Evolutionary conservation across 2,329 filamentous ascomycete species (phyloP), one percentile per base, ranked within the genome.

Genomic region (Colletotrichum sp.): DNA sequence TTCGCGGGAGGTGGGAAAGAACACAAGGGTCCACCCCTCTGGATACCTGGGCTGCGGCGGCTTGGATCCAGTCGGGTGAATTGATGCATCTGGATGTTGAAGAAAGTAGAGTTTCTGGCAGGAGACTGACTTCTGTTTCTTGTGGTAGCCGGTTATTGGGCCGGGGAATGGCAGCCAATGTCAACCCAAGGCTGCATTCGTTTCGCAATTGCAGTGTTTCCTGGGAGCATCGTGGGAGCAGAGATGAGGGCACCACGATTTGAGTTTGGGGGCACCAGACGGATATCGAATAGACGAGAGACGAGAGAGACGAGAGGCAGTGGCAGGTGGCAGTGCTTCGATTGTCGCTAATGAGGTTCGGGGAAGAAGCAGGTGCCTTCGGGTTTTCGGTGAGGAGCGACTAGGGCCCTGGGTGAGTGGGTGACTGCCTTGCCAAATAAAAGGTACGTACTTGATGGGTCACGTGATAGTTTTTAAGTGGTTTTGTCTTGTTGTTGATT

Each of bases 191-290:
- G 68, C 72, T 75, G 70, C 58, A 60, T 52, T 28, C 43, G 64
- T 68, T 75, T 73, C 43, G 64, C 38, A 71, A 61, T 28, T 66
- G 62, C 38, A 48, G 18, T 48, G 28, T 18, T 68, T 62, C 26
- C 64, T 52, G 32, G 73, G 73, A 70, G 26, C 56, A 75, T 68
- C 70, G 73, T 60, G 26, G 73, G 43, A 75, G 62, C n/a, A 67
- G 61, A 68, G n/a, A 64, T 52, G 64, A 55, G 64, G 24, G 36
- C 55, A 48, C 30, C 18, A 8, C 32, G 24, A 55, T 67, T 75
- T 72, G 62, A 72, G 68, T 75, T 75, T 67, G 43, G 68, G 8
- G 56, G 43, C 43, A 48, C 18, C n/a, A 21, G 43, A 48, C 43
- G n/a, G 43, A 48, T 48, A 8, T n/a, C 16, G 43, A 48, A 21